Percentiles rank a stretch among this genome's conserved stretches.
phyloP scores from a whole-genome alignment of 768 basidiomycete genomes.

The Gautieria morchelliformis region DNA sequence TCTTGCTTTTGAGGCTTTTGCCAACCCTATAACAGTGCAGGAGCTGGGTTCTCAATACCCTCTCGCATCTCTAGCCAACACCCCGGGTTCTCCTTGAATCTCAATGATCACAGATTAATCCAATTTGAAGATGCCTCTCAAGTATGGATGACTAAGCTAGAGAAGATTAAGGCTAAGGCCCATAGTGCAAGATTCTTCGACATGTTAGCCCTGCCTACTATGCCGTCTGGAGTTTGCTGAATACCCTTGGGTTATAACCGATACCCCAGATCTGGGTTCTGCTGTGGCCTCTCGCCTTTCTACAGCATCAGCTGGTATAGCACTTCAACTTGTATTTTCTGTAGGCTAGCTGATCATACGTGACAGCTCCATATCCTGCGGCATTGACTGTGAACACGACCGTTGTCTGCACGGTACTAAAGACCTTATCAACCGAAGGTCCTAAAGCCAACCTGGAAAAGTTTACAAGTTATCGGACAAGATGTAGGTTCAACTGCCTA shows the following conservation, averaged over 20 bases:
- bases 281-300: not conserved
- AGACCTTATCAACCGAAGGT: conserved; percentile 56
- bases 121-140: conserved; percentile 5
- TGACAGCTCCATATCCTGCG: not conserved
- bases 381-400: conserved; percentile 29
- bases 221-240: not conserved
- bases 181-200: conserved; percentile 4
- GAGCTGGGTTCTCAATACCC: not conserved
- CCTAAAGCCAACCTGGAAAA: conserved; percentile 52
- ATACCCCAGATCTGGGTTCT: conserved; percentile 54
- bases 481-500: conserved; percentile 40
- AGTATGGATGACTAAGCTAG: conserved; percentile 79
- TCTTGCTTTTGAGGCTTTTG: not conserved
- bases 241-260: conserved; percentile 43
- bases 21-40: not conserved
- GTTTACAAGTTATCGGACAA: conserved; percentile 65
- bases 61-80: not conserved
- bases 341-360: not conserved
- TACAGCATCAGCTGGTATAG: not conserved
- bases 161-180: conserved; percentile 50
- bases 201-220: not conserved
- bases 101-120: not conserved
- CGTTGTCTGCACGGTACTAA: conserved; percentile 50
- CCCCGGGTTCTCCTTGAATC: not conserved
- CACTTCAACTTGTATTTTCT: not conserved